Evolutionary conservation across 2,329 filamentous ascomycete species (phyloP).

Genomic region (Coniochaeta ligniaria): DNA sequence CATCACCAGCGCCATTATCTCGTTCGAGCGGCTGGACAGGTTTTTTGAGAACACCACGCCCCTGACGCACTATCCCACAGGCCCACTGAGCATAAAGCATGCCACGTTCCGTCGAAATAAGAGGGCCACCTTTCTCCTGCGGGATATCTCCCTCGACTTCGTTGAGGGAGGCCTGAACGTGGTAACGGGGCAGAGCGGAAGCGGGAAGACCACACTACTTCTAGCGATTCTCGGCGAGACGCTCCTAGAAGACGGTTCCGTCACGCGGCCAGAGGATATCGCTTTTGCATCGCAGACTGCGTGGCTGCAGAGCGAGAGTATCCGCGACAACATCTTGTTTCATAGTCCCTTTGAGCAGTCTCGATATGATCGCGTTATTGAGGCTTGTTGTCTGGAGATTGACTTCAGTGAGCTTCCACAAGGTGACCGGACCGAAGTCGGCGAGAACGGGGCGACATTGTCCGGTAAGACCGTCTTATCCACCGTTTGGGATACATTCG

Average conservation of each 20-base stretch:
- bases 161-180: conserved; percentile 47
- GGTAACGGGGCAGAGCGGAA: conserved; percentile 45
- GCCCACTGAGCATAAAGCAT: conserved; percentile 41
- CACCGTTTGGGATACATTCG: neutral
- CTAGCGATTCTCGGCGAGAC: conserved; percentile 49
- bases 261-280: conserved; percentile 29
- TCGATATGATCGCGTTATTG: conserved; percentile 22
- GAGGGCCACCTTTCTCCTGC: conserved; percentile 30
- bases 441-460: conserved; percentile 15
- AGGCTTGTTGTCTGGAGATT: conserved; percentile 14
- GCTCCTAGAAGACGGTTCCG: conserved; percentile 36
- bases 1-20: conserved; percentile 35
- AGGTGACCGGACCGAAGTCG: conserved; percentile 14
- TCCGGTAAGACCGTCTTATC: conserved; percentile 1
- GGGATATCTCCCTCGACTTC: conserved; percentile 42
- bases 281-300: conserved; percentile 29
- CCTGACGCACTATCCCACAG: conserved; percentile 38
- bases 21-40: conserved; percentile 43
- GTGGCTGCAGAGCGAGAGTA: conserved; percentile 28
- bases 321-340: conserved; percentile 20
- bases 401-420: conserved; percentile 16
- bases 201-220: conserved; percentile 50
- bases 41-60: conserved; percentile 46
- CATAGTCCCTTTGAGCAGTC: conserved; percentile 8
- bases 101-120: conserved; percentile 20